Evolutionary conservation across 2,329 filamentous ascomycete species (phyloP).

Genomic region (Trichoderma oligosporum): DNA sequence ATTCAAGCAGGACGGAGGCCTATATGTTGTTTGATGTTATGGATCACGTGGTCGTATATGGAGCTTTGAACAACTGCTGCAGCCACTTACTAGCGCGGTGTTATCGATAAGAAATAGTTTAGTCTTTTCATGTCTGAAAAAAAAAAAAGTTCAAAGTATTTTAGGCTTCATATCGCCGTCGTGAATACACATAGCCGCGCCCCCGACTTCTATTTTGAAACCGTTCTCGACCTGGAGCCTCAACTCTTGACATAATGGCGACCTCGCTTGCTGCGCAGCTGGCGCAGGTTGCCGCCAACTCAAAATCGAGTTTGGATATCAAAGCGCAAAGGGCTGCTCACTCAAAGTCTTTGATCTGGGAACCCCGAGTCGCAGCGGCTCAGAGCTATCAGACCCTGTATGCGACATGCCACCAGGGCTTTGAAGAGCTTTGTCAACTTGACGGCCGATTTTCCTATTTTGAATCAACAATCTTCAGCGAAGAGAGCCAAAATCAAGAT

Average conservation of each 20-base stretch:
- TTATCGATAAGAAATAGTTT: slow-evolving; percentile 34
- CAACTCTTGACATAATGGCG: slow-evolving; percentile 54
- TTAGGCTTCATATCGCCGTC: slow-evolving; percentile 26
- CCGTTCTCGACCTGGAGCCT: slow-evolving; percentile 19
- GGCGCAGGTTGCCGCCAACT: slow-evolving; percentile 84
- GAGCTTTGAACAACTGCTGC: not conserved
- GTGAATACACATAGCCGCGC: slow-evolving; percentile 23
- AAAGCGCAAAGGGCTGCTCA: slow-evolving; percentile 91
- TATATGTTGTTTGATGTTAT: too few species aligned
- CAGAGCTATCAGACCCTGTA: slow-evolving; percentile 91
- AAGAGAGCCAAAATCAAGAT: slow-evolving; percentile 87
- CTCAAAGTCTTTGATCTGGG: slow-evolving; percentile 92
- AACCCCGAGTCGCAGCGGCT: slow-evolving; percentile 73
- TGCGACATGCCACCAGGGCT: slow-evolving; percentile 81
- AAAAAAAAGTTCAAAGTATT: slow-evolving; percentile 33
- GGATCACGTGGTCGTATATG: not conserved
- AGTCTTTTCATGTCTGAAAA: slow-evolving; percentile 21
- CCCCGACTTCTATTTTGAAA: slow-evolving; percentile 14
- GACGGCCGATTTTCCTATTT: slow-evolving; percentile 76
- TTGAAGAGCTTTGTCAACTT: slow-evolving; percentile 83
- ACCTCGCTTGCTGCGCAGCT: slow-evolving; percentile 90
- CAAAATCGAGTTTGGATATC: slow-evolving; percentile 84
- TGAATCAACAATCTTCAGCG: slow-evolving; percentile 78
- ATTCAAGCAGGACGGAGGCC: too few species aligned
- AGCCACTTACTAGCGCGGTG: not conserved